phyloP scores from a whole-genome alignment of 352 stramenopile genomes.

The Phytophthora pisi region DNA sequence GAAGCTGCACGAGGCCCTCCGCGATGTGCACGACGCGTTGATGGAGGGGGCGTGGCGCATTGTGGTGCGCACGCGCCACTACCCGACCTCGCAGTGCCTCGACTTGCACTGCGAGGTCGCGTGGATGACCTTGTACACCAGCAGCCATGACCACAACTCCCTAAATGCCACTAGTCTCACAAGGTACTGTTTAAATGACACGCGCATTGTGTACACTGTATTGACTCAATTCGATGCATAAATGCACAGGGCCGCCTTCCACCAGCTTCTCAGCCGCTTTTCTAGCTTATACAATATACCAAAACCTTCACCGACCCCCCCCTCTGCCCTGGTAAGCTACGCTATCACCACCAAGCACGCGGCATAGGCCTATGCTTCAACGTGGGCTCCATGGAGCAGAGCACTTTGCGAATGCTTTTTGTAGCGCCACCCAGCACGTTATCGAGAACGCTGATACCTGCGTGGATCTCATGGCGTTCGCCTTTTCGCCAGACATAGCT shows the following conservation, averaged over 20 bases:
- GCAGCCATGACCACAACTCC: no score
- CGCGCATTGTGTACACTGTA: background rate
- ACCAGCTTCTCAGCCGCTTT: background rate
- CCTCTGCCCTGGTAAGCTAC: background rate
- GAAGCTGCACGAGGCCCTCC: background rate
- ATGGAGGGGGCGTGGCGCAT: background rate
- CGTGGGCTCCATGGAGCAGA: background rate
- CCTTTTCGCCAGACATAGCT: background rate
- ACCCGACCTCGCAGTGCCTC: background rate
- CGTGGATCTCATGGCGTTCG: background rate
- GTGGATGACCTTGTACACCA: no score
- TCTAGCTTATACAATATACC: background rate
- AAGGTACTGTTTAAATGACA: background rate
- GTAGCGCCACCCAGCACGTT: background rate
- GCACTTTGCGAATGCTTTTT: background rate
- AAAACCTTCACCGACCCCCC: background rate
- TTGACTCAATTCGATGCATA: background rate
- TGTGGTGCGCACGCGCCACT: background rate
- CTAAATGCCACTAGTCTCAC: background rate
- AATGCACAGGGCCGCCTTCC: background rate
- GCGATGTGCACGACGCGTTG: background rate
- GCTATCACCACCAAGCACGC: background rate
- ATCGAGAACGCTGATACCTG: background rate
- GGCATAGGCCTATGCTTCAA: background rate
- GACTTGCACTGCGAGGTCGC: background rate